Conservation (phyloP, 306 rosid species). For the Vigna nakashimae region DNA sequence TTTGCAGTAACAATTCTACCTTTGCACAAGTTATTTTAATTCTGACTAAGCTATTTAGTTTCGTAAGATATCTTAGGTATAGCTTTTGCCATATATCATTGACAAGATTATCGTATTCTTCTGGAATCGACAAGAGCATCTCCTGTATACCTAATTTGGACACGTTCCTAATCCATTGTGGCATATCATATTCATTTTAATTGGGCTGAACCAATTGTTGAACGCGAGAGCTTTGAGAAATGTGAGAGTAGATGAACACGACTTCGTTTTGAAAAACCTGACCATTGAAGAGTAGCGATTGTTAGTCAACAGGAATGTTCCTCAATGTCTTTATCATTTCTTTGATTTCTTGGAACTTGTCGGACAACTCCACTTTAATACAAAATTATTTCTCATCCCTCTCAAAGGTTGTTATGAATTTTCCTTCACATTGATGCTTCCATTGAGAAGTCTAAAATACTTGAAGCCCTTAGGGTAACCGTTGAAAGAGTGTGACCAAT, state of each 20-base stretch:
- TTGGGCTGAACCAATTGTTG: not conserved
- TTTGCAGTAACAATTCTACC: too few relatives aligned
- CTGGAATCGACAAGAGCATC: not conserved
- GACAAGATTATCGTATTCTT: too few relatives aligned
- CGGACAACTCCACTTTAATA: slow-evolving; percentile 60
- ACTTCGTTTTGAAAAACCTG: slow-evolving; percentile 37
- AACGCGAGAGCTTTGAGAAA: not conserved
- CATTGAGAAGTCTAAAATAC: too few relatives aligned
- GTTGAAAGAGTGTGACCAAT: too few relatives aligned
- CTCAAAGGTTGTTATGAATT: too few relatives aligned
- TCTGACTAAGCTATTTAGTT: too few relatives aligned
- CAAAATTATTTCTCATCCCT: slow-evolving; percentile 42
- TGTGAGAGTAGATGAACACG: not conserved
- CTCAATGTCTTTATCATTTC: slow-evolving; percentile 56
- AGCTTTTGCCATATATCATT: too few relatives aligned
- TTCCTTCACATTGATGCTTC: too few relatives aligned
- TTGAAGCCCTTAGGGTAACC: too few relatives aligned
- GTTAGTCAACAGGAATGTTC: slow-evolving; percentile 53
- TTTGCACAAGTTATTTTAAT: too few relatives aligned
- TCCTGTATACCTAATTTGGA: not conserved
- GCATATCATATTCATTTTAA: not conserved
- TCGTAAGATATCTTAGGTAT: too few relatives aligned
- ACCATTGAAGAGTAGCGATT: slow-evolving; percentile 65
- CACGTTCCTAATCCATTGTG: not conserved
- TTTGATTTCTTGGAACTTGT: slow-evolving; percentile 62